Evolutionary conservation across 495 filamentous ascomycete species (phyloP).

Genomic region (Chaetomidium leptoderma): DNA sequence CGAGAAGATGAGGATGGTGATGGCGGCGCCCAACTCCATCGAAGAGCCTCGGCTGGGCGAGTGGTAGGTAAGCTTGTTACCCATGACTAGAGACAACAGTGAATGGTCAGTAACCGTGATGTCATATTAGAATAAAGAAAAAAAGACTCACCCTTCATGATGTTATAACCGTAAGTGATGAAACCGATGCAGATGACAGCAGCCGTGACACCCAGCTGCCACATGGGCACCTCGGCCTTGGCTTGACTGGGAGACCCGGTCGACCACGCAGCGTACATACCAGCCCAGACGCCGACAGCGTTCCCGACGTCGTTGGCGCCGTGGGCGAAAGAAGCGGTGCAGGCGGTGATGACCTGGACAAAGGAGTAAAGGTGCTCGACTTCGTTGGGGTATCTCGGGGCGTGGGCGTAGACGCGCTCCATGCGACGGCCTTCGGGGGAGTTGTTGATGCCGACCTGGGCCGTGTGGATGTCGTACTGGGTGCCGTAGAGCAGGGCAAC

Average conservation of each 20-base stretch:
- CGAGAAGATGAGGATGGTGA: slow-evolving; percentile 53
- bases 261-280: slow-evolving; percentile 63
- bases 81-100: slow-evolving; percentile 41
- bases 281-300: slow-evolving; percentile 69
- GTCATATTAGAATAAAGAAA: not conserved
- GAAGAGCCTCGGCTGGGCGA: slow-evolving; percentile 60
- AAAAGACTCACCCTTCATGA: slow-evolving; percentile 46
- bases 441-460: slow-evolving; percentile 58
- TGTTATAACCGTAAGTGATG: slow-evolving; percentile 66
- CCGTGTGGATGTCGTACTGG: slow-evolving; percentile 69
- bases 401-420: slow-evolving; percentile 55
- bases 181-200: slow-evolving; percentile 53
- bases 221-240: slow-evolving; percentile 56
- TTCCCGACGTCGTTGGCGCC: slow-evolving; percentile 78
- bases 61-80: slow-evolving; percentile 66
- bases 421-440: slow-evolving; percentile 64
- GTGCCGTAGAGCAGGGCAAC: slow-evolving; percentile 59
- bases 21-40: slow-evolving; percentile 65
- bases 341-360: slow-evolving; percentile 68
- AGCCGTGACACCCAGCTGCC: slow-evolving; percentile 49
- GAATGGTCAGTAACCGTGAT: not conserved
- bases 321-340: slow-evolving; percentile 72
- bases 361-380: slow-evolving; percentile 74
- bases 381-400: slow-evolving; percentile 66
- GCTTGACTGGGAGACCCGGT: slow-evolving; percentile 45